Conservation (phyloP, 768 basidiomycete species). For the Lentinula raphanica region DNA sequence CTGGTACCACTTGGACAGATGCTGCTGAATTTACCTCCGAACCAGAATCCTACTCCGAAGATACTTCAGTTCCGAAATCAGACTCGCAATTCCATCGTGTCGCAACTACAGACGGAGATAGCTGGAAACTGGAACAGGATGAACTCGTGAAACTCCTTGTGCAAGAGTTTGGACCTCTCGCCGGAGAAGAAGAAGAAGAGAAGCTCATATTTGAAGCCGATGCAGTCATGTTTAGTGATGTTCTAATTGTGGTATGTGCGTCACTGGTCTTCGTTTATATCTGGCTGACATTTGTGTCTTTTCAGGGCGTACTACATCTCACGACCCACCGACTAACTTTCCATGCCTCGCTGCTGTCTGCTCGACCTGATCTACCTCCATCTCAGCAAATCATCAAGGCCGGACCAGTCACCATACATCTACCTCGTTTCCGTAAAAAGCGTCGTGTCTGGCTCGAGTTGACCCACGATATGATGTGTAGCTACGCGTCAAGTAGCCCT, state of each 20-base stretch:
- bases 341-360: constrained; percentile 55
- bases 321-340: constrained; percentile 64
- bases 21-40: constrained; percentile 18
- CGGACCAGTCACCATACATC: constrained; percentile 45
- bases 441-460: constrained; percentile 59
- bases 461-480: constrained; percentile 53
- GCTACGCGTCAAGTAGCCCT: constrained; percentile 50
- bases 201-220: constrained; percentile 51
- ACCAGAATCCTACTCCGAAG: constrained; percentile 18
- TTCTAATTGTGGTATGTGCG: constrained; percentile 39
- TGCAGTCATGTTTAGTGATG: constrained; percentile 44
- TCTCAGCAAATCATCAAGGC: constrained; percentile 37
- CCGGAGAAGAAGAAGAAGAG: constrained; percentile 35
- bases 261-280: neutral
- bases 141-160: constrained; percentile 46
- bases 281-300: constrained; percentile 2
- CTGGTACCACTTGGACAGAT: constrained; percentile 25
- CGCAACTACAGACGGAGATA: constrained; percentile 19
- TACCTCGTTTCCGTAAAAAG: constrained; percentile 39
- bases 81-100: constrained; percentile 21
- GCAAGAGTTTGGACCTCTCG: constrained; percentile 54
- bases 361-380: constrained; percentile 26
- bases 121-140: constrained; percentile 34
- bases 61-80: neutral
- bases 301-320: constrained; percentile 53